Evolutionary conservation across 2,329 filamentous ascomycete species (phyloP).

Genomic region (Thelonectria blattea): DNA sequence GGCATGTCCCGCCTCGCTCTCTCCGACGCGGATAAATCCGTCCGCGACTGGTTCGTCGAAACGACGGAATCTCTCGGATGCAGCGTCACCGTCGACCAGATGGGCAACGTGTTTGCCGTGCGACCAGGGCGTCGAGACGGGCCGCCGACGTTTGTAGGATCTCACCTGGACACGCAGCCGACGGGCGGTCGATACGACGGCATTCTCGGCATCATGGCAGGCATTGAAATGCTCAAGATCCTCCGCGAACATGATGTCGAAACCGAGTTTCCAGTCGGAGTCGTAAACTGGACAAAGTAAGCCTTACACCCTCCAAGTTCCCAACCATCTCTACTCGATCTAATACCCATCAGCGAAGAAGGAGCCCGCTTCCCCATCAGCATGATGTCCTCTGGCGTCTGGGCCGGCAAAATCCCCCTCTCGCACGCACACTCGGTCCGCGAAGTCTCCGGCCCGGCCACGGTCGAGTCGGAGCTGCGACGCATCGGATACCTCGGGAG

Average conservation of each 20-base stretch:
- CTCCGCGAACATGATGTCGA: conserved; percentile 71
- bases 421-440: conserved; percentile 66
- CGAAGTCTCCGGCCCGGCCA: conserved; percentile 54
- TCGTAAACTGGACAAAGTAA: conserved; percentile 84
- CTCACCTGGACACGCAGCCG: conserved; percentile 71
- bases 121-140: conserved; percentile 65
- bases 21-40: conserved; percentile 75
- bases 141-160: conserved; percentile 70
- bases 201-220: conserved; percentile 75
- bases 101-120: conserved; percentile 82
- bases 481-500: conserved; percentile 74
- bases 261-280: conserved; percentile 74
- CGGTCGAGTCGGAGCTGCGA: conserved; percentile 58
- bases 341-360: too few species aligned
- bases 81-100: conserved; percentile 68
- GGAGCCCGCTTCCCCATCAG: conserved; percentile 79
- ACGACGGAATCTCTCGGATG: conserved; percentile 68
- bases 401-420: conserved; percentile 65
- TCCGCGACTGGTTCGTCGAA: conserved; percentile 78
- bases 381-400: conserved; percentile 78
- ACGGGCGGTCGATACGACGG: conserved; percentile 75
- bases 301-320: too few species aligned
- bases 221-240: conserved; percentile 73
- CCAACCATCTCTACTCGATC: too few species aligned
- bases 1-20: conserved; percentile 81